These are phyloP conservation scores for Acanthamoeba lenticulata DNA, from an alignment of 208 protist species.

Conservation along the genomic window DNA sequence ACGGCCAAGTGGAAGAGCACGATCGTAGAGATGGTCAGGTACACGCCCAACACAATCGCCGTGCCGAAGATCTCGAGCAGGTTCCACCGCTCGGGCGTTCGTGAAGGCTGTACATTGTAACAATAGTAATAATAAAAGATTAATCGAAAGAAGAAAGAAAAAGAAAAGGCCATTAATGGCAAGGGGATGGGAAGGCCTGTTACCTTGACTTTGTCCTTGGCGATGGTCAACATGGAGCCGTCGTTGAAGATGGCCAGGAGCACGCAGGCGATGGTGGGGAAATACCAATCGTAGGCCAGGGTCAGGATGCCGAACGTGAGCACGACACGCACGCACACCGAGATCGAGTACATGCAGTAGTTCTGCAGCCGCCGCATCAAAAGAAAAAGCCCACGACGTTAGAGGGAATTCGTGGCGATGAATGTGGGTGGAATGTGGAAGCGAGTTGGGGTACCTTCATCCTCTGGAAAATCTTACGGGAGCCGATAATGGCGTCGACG, in stretches of 20 bases:
- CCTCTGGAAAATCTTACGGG: constrained; percentile 39
- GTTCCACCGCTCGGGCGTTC: constrained; percentile 78
- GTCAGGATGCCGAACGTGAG: constrained; percentile 23
- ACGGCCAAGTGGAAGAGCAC: constrained; percentile 78
- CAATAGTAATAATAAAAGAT: too few species aligned
- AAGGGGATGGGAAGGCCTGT: not conserved
- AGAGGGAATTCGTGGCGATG: not conserved
- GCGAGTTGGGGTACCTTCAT: constrained; percentile 16
- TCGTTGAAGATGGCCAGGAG: constrained; percentile 85
- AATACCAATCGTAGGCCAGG: constrained; percentile 42
- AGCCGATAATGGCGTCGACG: constrained; percentile 37
- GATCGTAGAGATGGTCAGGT: constrained; percentile 72
- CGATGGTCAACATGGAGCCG: constrained; percentile 50
- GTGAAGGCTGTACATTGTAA: constrained; percentile 74
- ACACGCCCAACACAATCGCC: constrained; percentile 62
- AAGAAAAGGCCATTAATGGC: not conserved
- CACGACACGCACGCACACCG: not conserved
- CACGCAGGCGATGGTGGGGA: constrained; percentile 77
- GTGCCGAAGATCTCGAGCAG: constrained; percentile 76
- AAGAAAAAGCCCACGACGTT: not conserved
- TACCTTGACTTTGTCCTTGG: constrained; percentile 50
- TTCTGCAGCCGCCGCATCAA: not conserved
- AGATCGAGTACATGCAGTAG: constrained; percentile 38
- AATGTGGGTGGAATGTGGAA: not conserved
- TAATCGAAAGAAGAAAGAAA: not conserved